Evolutionary conservation across 2,329 filamentous ascomycete genomes (phyloP), one percentile per base, ranked within the genome.

Genomic region (Metarhizium guizhouense): DNA sequence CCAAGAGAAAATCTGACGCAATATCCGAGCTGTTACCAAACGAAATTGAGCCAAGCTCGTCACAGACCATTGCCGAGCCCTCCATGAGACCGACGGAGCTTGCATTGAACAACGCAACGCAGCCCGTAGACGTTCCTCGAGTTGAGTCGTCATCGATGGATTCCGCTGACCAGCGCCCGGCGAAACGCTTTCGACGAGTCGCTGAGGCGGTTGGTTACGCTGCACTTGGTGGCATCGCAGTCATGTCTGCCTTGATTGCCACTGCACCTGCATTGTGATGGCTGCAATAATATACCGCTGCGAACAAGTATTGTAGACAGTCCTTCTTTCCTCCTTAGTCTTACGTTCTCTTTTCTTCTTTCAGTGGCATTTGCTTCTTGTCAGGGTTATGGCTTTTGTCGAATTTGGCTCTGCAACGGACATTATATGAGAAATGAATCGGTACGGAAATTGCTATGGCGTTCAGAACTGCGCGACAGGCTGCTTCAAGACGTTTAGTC

Each of bases 201-300:
- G 71, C 69, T 4, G 71, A 73, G 52, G 65, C 65, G 0, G 58
- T 72, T 29, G 69, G 71, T 8, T 69, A 68, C 42, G 70, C 67
- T 11, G 67, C 71, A 5, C 59, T 73, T 3, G 71, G 71, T 7
- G 71, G 71, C 20, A 62, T 70, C 7, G 70, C 70, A n/a, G 71
- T 72, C 43, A 68, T 73, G 65, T 69, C 70, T 29, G 71, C 69
- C 3, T 58, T 73, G 40, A 73, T 73, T 52, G 71, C 69, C 20
- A 73, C 70, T 3, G 71, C 71, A 3, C 71, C 71, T 3, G 56
- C 54, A 2, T 56, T 65, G 18, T 67, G 45, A 62, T 38, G 42
- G 34, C 18, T 43, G 6, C 49, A 36, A n/a, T n/a, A 7, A 42
- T 34, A 45, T 25, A 20, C 42, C 6, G 11, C 7, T 48, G 7